Conservation (phyloP, 2,329 filamentous ascomycete genomes). For the Arthrobotrys conoides region DNA sequence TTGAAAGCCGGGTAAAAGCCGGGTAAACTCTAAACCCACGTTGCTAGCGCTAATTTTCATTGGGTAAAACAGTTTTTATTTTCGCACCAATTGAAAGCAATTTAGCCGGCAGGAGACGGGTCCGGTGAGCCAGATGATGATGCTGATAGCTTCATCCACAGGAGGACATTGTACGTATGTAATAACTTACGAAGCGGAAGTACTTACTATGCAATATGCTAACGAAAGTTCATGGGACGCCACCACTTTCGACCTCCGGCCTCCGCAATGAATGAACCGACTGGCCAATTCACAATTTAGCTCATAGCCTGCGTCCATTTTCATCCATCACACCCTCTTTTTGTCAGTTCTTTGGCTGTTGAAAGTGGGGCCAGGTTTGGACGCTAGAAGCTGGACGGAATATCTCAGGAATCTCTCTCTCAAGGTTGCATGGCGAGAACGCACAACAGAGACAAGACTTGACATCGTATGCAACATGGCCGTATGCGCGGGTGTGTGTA, state of each 20-base stretch:
- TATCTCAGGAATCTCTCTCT: constrained; percentile 59
- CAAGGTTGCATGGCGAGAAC: constrained; percentile 36
- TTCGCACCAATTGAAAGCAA: constrained; percentile 61
- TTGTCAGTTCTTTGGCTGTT: constrained; percentile 1
- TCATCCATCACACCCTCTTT: constrained; percentile 10
- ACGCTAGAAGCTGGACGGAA: constrained; percentile 59
- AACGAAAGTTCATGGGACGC: constrained; percentile 34
- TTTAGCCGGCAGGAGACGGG: constrained; percentile 56
- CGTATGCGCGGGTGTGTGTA: constrained; percentile 2
- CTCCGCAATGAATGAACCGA: constrained; percentile 48
- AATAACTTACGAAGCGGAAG: too few species aligned
- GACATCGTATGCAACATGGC: constrained; percentile 18
- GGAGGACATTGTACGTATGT: too few species aligned
- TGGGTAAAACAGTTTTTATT: constrained; percentile 47
- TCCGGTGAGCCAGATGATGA: constrained; percentile 50
- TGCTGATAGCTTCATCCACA: background rate
- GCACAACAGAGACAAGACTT: constrained; percentile 15
- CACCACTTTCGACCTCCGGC: constrained; percentile 60
- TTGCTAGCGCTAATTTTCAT: constrained; percentile 45
- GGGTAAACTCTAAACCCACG: constrained; percentile 60
- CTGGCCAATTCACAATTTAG: constrained; percentile 35
- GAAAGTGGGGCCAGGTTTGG: constrained; percentile 27
- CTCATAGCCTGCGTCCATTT: constrained; percentile 19
- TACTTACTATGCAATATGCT: background rate
- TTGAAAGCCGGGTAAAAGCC: constrained; percentile 51